phyloP scores from a whole-genome alignment of 148 eudicot genomes.

The Euryodendron excelsum region DNA sequence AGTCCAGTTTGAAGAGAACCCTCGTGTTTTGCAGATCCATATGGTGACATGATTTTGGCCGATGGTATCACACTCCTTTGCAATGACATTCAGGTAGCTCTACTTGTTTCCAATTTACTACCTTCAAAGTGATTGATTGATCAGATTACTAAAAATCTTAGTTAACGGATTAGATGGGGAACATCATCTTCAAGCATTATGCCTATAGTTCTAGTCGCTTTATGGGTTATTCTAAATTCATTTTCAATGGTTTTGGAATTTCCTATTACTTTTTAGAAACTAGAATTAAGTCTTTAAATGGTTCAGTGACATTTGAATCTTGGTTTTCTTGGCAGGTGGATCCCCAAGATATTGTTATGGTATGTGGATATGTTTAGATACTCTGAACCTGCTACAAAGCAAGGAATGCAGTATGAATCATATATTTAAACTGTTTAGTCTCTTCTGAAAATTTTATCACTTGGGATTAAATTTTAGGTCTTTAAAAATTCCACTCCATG shows the following conservation, averaged over 20 bases:
- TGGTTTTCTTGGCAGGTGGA: conserved; percentile 69
- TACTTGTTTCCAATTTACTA: neutral
- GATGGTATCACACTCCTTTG: conserved; percentile 87
- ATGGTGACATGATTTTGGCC: conserved; percentile 82
- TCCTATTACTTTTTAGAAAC: neutral
- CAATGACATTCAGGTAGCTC: conserved; percentile 75
- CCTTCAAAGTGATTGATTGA: neutral
- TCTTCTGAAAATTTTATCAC: neutral
- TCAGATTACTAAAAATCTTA: neutral
- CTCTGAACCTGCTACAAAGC: neutral
- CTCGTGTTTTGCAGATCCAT: conserved; percentile 54
- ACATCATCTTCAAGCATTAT: neutral
- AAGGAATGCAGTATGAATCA: neutral
- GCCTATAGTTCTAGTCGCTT: neutral
- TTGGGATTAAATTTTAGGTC: neutral
- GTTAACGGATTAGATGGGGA: neutral
- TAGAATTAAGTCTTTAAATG: neutral
- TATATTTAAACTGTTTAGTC: neutral
- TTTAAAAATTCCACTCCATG: neutral
- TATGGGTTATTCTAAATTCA: neutral
- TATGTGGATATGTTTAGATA: conserved; percentile 49
- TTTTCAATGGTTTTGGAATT: neutral
- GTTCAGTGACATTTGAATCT: conserved; percentile 21
- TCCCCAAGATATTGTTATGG: conserved; percentile 97
- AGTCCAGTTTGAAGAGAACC: neutral